Conservation (phyloP, 108 stramenopile species). For the Fistulifera solaris region DNA sequence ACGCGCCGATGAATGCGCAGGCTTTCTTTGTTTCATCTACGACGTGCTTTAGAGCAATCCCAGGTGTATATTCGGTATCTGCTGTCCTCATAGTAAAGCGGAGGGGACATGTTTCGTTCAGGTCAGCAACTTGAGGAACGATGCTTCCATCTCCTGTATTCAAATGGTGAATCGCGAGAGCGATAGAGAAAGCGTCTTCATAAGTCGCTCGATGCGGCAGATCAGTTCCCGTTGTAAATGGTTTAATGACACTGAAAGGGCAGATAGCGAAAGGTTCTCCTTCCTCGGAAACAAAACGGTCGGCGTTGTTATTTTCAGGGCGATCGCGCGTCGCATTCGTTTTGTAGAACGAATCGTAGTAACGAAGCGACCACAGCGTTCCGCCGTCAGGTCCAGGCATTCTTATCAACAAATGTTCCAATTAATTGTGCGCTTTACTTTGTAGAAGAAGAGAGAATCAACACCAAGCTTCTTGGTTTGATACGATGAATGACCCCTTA, state of each 20-base stretch:
- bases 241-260: neutral
- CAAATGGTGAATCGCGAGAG: constrained; percentile 36
- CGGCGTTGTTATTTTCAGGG: neutral
- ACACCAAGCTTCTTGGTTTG: too few species aligned
- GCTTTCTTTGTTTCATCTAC: constrained; percentile 15
- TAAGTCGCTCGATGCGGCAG: neutral
- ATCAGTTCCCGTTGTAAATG: neutral
- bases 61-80: constrained; percentile 12
- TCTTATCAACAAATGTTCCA: too few species aligned
- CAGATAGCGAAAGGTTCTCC: neutral
- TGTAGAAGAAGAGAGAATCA: too few species aligned
- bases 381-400: too few species aligned
- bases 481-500: too few species aligned
- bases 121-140: constrained; percentile 28
- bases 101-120: constrained; percentile 20
- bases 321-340: neutral
- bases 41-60: constrained; percentile 10
- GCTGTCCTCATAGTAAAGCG: constrained; percentile 20
- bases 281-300: neutral
- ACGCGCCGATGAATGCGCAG: constrained; percentile 37
- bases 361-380: neutral
- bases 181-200: constrained; percentile 5
- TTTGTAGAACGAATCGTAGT: neutral
- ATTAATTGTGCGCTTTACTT: too few species aligned
- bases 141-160: constrained; percentile 39